Base-by-base conservation (phyloP, 2,329 filamentous ascomycete genomes). In the Didymosphaeria variabile region DNA sequence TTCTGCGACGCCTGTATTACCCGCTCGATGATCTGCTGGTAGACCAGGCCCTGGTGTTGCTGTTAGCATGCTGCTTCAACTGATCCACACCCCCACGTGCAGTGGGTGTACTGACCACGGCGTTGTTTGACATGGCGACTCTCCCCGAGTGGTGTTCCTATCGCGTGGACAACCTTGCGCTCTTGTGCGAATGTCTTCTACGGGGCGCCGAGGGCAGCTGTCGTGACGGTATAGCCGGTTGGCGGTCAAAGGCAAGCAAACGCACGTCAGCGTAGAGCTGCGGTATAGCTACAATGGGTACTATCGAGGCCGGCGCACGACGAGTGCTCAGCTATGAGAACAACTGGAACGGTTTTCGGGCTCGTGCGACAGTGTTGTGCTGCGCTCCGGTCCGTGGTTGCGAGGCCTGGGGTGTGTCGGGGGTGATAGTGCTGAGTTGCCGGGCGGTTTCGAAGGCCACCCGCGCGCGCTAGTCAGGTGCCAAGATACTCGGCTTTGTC, bases 11-110 rank as follows among this genome's bases (percentile, higher is more conserved):
- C 76, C 53, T 72, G 68, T 61, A 83, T 77, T 62, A 84, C 82
- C 72, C 91, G 91, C 71, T 94, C 90, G 80, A 98, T 92, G 77
- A 99, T 93, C 82, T 95, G 92, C 79, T 89, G 85, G 80, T 97
- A 99, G 74, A 98, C 90, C 68, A 83, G 82, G 73, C 95, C 95
- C 83, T 78, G 62, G 60, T 31, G 66, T 71, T 61, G 70, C 69
- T 65, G 73, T 77, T 64, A 77, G 76, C 72, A 65, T 36, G 53
- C 53, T 46, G 58, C 59, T 53, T 58, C 65, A 56, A 64, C 58
- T 55, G 63, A 60, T 57, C 60, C 57, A 64, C 62, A 59, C 61
- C 57, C 58, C 62, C 62, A 63, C 55, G 66, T 61, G 57, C 60
- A 45, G 49, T 52, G 67, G 69, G 69, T 62, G 61, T 70, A 78